Conservation (phyloP, 306 rosid species). For the Casuarina cunninghamiana region DNA sequence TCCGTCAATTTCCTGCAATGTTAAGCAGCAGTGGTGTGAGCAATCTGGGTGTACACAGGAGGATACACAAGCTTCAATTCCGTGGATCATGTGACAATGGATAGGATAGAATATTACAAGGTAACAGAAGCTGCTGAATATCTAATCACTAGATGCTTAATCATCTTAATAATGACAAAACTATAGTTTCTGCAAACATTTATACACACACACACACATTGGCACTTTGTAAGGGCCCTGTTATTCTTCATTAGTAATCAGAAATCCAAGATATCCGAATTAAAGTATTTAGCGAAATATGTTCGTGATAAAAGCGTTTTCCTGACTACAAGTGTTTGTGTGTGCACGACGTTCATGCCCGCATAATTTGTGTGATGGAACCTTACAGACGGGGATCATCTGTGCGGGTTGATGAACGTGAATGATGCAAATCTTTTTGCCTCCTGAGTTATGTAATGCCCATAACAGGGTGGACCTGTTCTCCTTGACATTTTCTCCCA, state of each 20-base stretch:
- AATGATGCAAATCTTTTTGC: slow-evolving; percentile 5
- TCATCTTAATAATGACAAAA: neutral
- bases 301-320: neutral
- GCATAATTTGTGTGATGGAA: neutral
- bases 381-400: slow-evolving; percentile 79
- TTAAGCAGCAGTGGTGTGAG: slow-evolving; percentile 25
- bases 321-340: neutral
- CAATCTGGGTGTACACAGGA: neutral
- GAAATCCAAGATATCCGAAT: neutral
- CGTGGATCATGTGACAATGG: neutral
- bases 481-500: slow-evolving; percentile 52
- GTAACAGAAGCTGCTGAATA: neutral
- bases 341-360: neutral
- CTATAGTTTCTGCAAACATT: neutral
- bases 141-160: neutral
- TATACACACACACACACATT: too few species aligned
- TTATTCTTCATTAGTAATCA: too few species aligned
- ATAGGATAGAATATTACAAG: neutral
- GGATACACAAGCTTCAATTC: slow-evolving; percentile 7
- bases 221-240: too few species aligned
- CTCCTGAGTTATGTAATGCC: slow-evolving; percentile 14
- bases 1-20: slow-evolving; percentile 68
- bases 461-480: slow-evolving; percentile 50
- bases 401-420: slow-evolving; percentile 59
- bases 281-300: neutral